A percentile compares a stretch with the other conserved stretches of the same genome.
These are phyloP conservation scores for Podospora fimiseda DNA, from an alignment of 495 filamentous ascomycete species.

Conservation along the genomic window DNA sequence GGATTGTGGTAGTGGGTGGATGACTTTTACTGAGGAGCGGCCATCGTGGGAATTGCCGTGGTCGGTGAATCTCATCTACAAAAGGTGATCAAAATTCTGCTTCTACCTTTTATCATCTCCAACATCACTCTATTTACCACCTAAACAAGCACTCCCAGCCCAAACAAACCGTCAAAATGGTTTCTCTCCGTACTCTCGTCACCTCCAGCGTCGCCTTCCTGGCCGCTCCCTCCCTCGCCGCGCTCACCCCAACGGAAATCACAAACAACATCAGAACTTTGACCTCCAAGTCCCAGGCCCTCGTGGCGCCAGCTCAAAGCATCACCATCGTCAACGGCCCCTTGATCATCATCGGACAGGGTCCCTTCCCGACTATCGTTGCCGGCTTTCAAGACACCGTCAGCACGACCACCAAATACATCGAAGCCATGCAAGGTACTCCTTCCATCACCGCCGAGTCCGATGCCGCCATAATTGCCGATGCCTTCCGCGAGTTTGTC, in stretches of 20 bases:
- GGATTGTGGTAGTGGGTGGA: too few relatives aligned
- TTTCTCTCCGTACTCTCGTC: constrained; percentile 11
- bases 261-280: constrained; percentile 17
- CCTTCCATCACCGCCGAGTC: background rate
- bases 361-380: constrained; percentile 19
- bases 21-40: too few relatives aligned
- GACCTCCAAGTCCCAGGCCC: constrained; percentile 18
- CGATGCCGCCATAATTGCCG: constrained; percentile 12
- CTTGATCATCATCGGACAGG: constrained; percentile 21
- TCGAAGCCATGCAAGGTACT: background rate
- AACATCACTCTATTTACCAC: too few relatives aligned
- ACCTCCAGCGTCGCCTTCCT: constrained; percentile 5
- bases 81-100: too few relatives aligned
- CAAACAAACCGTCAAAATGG: constrained; percentile 24
- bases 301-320: constrained; percentile 21
- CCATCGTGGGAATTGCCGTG: too few relatives aligned
- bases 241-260: constrained; percentile 16
- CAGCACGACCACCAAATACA: background rate
- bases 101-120: too few relatives aligned
- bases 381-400: background rate
- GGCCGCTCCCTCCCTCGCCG: constrained; percentile 9
- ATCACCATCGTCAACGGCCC: constrained; percentile 24
- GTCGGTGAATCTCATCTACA: too few relatives aligned
- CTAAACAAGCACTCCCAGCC: background rate
- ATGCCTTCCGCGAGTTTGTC: constrained; percentile 27